A percentile compares a stretch with the other conserved stretches of the same genome.
Evolutionary conservation across 768 basidiomycete genomes (phyloP).

Genomic region (Boletus rubescentipes): DNA sequence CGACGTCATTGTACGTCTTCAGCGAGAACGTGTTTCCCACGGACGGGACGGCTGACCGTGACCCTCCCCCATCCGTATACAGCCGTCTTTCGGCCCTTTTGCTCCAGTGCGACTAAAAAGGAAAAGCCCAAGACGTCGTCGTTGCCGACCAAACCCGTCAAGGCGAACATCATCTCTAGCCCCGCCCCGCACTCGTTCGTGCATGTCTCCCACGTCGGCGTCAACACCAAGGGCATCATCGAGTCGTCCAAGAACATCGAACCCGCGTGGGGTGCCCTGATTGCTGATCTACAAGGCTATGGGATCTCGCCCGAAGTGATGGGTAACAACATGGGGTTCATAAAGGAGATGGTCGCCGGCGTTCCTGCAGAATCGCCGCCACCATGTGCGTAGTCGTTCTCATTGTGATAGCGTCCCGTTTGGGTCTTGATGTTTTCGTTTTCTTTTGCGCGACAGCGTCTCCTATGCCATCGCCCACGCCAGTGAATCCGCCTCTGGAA

Average conservation of each 20-base stretch:
- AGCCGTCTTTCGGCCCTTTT: constrained; percentile 31
- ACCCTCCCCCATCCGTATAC: no score
- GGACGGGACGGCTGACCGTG: constrained; percentile 1
- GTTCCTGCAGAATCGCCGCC: constrained; percentile 1
- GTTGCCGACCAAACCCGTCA: constrained; percentile 35
- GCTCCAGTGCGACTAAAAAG: constrained; percentile 27
- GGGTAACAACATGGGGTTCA: constrained; percentile 35
- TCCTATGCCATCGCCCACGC: constrained; percentile 9
- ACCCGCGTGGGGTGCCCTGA: constrained; percentile 50
- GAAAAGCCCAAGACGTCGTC: constrained; percentile 37
- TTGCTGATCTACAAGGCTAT: constrained; percentile 42
- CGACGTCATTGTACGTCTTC: constrained; percentile 39
- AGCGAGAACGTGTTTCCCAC: background rate
- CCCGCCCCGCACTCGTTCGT: constrained; percentile 62
- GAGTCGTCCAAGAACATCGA: constrained; percentile 56
- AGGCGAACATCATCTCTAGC: constrained; percentile 48
- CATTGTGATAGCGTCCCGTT: background rate
- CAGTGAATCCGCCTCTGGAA: constrained; percentile 16
- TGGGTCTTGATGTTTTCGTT: background rate
- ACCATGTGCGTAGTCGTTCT: constrained; percentile 12
- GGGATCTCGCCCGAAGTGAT: constrained; percentile 35
- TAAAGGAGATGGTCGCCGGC: constrained; percentile 29
- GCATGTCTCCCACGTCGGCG: constrained; percentile 65
- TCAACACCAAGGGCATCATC: constrained; percentile 48
- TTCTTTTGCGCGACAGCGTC: background rate